phyloP scores from a whole-genome alignment of 441 rosid genomes.

The Adansonia gregorii region DNA sequence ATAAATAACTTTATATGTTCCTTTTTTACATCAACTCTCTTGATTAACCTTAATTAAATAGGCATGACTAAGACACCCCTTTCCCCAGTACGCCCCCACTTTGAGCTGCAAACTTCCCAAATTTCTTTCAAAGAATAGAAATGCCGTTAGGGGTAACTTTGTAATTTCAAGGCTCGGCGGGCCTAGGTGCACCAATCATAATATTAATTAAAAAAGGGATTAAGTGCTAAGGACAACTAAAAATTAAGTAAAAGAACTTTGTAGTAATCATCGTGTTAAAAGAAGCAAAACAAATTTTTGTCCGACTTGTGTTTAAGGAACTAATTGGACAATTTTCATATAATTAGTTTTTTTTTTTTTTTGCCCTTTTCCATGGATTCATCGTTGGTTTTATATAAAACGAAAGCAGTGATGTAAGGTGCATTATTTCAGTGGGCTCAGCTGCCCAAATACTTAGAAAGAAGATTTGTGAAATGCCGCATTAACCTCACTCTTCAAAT shows the following conservation, averaged over 20 bases:
- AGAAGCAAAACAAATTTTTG: background rate
- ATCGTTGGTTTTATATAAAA: background rate
- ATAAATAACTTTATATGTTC: conserved; percentile 10
- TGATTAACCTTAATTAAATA: background rate
- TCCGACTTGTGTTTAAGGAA: background rate
- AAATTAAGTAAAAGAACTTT: background rate
- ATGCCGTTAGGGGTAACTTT: background rate
- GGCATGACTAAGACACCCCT: background rate
- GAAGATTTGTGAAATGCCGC: background rate
- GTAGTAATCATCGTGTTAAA: background rate
- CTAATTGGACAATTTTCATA: background rate
- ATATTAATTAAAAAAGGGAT: background rate
- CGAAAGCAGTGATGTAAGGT: background rate
- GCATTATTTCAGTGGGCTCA: too few relatives aligned
- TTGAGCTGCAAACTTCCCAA: background rate
- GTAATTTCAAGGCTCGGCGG: background rate
- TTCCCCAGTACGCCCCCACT: conserved; percentile 10
- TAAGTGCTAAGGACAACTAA: background rate
- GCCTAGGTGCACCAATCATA: background rate
- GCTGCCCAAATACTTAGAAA: background rate
- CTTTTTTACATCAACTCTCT: background rate
- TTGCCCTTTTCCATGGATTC: background rate
- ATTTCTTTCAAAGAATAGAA: background rate
- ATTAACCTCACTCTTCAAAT: background rate
- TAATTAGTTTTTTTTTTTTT: background rate